Percentiles rank a stretch among this genome's conserved stretches.
Conservation (phyloP, 2,329 filamentous ascomycete species). For the Paecilomyces dactylethromorphus region DNA sequence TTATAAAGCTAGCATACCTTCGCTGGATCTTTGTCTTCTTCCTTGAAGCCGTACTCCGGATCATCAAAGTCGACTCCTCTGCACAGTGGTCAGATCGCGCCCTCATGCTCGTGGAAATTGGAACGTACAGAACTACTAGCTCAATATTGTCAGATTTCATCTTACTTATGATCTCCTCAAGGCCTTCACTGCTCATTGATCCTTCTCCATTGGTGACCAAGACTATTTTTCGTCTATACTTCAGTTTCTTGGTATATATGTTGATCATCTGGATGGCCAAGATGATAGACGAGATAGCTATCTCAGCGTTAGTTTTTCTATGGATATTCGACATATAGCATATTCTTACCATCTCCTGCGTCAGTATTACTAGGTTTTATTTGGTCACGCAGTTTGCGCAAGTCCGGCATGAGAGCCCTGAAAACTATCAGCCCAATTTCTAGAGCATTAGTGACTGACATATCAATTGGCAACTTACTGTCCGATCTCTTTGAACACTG, state of each 20-base stretch:
- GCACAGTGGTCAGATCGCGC: conserved; percentile 15
- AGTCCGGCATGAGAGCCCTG: conserved; percentile 59
- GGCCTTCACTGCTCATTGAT: conserved; percentile 63
- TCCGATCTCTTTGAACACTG: conserved; percentile 56
- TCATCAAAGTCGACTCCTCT: conserved; percentile 94
- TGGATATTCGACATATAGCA: not conserved
- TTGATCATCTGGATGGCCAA: conserved; percentile 82
- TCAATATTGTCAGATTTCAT: conserved; percentile 72
- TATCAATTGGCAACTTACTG: conserved; percentile 53
- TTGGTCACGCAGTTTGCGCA: conserved; percentile 57
- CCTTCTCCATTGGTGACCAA: conserved; percentile 78
- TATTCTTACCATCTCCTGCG: conserved; percentile 60
- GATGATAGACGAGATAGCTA: conserved; percentile 73
- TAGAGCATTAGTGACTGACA: not conserved
- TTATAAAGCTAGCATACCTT: conserved; percentile 50
- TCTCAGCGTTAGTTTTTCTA: conserved; percentile 10
- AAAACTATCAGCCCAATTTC: conserved; percentile 5
- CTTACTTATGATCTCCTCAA: conserved; percentile 64
- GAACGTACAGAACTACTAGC: conserved; percentile 66
- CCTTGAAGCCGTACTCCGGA: conserved; percentile 79
- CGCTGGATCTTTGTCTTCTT: conserved; percentile 68
- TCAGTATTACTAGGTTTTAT: conserved; percentile 63
- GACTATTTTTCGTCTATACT: conserved; percentile 73
- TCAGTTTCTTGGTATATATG: conserved; percentile 70
- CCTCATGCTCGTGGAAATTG: not conserved